These are phyloP conservation scores for Psidium guajava DNA, from an alignment of 345 rosid species.

Conservation along the genomic window DNA sequence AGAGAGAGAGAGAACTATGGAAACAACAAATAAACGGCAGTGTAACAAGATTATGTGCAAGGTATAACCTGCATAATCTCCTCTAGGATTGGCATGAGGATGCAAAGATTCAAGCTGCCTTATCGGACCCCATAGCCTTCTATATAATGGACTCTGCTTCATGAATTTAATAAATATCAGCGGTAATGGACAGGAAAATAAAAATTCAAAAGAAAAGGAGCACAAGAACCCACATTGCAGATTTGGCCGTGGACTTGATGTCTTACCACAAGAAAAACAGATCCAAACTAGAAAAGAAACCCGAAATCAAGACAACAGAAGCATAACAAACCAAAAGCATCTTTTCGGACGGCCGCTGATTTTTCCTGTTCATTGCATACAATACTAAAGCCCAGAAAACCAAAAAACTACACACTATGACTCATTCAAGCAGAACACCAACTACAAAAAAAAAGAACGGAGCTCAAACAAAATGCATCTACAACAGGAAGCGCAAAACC, in stretches of 20 bases:
- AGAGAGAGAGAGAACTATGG: neutral
- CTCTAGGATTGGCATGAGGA: constrained; percentile 86
- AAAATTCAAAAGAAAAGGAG: neutral
- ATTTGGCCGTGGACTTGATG: neutral
- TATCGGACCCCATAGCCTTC: constrained; percentile 86
- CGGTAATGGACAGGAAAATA: neutral
- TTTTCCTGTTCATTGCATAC: neutral
- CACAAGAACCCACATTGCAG: neutral
- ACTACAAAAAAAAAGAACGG: neutral
- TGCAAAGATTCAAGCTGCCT: constrained; percentile 59
- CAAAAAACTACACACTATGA: neutral
- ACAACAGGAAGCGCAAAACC: neutral
- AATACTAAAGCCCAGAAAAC: neutral
- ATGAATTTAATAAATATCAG: constrained; percentile 1
- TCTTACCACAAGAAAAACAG: neutral
- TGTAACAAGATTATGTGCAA: neutral
- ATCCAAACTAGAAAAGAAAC: constrained; percentile 2
- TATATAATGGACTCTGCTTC: constrained; percentile 55
- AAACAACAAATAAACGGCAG: neutral
- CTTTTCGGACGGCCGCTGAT: neutral
- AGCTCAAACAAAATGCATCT: neutral
- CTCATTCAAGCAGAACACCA: neutral
- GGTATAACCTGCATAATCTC: constrained; percentile 56
- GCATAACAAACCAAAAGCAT: neutral
- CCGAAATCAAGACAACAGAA: neutral